Evolutionary conservation across 2,329 filamentous ascomycete species (phyloP).

Genomic region (Aspergillus oerlinghausenensis): DNA sequence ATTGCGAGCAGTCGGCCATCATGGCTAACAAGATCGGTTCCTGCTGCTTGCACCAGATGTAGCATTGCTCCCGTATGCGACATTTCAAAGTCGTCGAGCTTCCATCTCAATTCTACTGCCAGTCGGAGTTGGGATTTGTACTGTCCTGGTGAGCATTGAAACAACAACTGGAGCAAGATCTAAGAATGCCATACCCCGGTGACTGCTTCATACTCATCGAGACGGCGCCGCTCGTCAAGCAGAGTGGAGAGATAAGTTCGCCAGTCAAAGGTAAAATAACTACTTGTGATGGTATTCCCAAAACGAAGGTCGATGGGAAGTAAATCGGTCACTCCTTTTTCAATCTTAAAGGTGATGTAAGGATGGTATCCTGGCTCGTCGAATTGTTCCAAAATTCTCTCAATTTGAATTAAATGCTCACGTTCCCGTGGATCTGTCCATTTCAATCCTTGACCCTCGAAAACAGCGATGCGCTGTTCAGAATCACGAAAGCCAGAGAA

Average conservation of each 20-base stretch:
- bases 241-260: background rate
- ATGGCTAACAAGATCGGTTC: background rate
- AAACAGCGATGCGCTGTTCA: background rate
- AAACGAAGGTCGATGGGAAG: background rate
- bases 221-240: background rate
- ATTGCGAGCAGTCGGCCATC: background rate
- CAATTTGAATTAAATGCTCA: background rate
- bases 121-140: background rate
- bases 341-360: background rate
- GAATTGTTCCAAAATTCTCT: background rate
- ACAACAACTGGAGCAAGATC: background rate
- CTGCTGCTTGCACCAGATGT: background rate
- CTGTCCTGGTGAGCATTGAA: background rate
- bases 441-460: background rate
- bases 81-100: too few species aligned
- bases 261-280: background rate
- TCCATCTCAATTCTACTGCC: background rate
- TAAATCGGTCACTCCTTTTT: background rate
- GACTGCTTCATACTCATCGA: background rate
- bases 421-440: background rate
- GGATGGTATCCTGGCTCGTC: background rate
- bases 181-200: background rate
- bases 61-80: background rate
- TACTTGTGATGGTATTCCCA: background rate
- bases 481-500: background rate